Evolutionary conservation across 2,329 filamentous ascomycete species (phyloP), one percentile per base, ranked within the genome.

Genomic region (Verticillium zaregamsianum): DNA sequence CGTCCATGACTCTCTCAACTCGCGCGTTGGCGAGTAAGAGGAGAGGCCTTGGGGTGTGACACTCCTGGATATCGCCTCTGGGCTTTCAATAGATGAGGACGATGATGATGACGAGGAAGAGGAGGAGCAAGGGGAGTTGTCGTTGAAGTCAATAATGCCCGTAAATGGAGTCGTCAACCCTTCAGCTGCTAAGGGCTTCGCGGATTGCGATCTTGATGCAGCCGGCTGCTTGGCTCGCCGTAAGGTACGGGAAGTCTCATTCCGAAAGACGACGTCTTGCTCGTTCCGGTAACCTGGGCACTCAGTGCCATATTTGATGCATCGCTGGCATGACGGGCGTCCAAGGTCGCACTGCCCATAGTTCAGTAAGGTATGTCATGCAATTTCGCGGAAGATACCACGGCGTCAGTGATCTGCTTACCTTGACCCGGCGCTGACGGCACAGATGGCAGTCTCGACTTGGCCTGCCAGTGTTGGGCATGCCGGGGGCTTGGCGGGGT

Each of bases 401-500:
- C 28, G 1, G 28, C 28, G 28, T 28, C 28, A 28, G 28, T 14
- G 33, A 35, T 60, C 74, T 63, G 35, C 45, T 52, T 14, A 78
- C 76, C 73, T 78, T 78, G 64, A 78, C 76, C 45, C 76, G 74
- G 57, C 76, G 68, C 49, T 69, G 66, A 37, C 76, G 75, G 63
- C 76, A 78, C 45, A 78, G 70, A 58, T 78, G 75, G 61, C 76
- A 78, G 66, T 78, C 76, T 56, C 70, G 70, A 64, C 76, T 78
- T 23, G 76, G 76, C 63, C 70, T 73, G 35, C 76, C 76, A 28
- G 71, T 77, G 67, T 78, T 78, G 35, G 76, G 76, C 76, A 78
- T 78, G 59, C 45, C 62, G 60, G 31, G 14, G 49, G 28, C 20
- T 45, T 17, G n/a, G 17, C 9, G 39, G 45, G 45, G 45, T 23